phyloP scores from a whole-genome alignment of 306 rosid species.

The Chamaecrista fasciculata region DNA sequence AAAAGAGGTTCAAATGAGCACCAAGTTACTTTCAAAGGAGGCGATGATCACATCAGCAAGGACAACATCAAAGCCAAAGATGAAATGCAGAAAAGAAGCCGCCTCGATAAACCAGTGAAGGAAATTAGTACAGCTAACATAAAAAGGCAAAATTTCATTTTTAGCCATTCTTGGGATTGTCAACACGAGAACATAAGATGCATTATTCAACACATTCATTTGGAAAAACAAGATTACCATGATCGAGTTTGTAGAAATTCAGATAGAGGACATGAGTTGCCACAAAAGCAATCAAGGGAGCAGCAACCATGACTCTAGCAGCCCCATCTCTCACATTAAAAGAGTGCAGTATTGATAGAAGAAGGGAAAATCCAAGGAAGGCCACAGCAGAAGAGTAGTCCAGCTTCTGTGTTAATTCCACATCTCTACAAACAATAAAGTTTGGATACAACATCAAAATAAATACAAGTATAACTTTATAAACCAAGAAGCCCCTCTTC shows the following conservation, averaged over 20 bases:
- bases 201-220: constrained; percentile 11
- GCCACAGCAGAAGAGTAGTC: constrained; percentile 65
- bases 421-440: constrained; percentile 42
- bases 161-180: background rate
- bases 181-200: constrained; percentile 19
- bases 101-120: constrained; percentile 1
- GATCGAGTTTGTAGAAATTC: constrained; percentile 73
- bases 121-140: background rate
- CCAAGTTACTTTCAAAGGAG: constrained; percentile 2
- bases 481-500: background rate
- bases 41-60: background rate
- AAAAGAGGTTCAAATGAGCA: background rate
- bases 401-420: constrained; percentile 69
- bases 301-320: constrained; percentile 86
- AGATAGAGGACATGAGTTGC: constrained; percentile 90
- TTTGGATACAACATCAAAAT: background rate
- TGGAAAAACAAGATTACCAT: constrained; percentile 52
- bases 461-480: too few species aligned
- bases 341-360: constrained; percentile 46
- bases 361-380: constrained; percentile 59
- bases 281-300: constrained; percentile 78
- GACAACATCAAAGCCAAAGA: background rate
- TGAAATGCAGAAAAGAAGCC: background rate
- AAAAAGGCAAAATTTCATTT: background rate
- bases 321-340: constrained; percentile 76